Base-by-base conservation (phyloP, 352 stramenopile genomes). In the Pythium folliculosum region DNA sequence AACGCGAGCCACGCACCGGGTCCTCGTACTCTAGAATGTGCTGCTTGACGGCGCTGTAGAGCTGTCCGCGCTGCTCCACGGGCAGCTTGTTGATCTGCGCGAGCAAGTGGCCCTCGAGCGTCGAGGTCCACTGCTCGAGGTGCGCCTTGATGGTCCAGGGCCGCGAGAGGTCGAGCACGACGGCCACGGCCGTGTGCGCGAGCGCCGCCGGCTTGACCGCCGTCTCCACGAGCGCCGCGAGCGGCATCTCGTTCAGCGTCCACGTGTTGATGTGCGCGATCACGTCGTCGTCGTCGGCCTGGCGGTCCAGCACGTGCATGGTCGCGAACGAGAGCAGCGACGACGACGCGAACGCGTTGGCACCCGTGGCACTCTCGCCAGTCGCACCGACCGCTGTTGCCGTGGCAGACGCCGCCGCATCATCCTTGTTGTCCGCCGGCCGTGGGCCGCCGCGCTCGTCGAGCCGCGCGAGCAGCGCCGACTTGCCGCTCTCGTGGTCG, bases 141-240 rank as follows among this genome's bases (percentile, higher is more conserved):
- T 81, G 80, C 61, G 72, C 84, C 72, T 95, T 92, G 72, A 95
- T 91, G 30, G 83, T 90, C 87, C 87, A 95, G 13, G 83, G 84
- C 27, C 81, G 75, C 45, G 81, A 91, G 45, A 91, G 63, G 71
- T 95, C 87, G 49, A 93, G 44, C 47, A 90, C 82, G 53, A 95
- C 78, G 0, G 69, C 77, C 22, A 84, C 74, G 40, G 92, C 79
- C 4, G 82, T 95, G 70, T 95, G 60, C 43, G 51, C 45, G 30
- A 92, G 73, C 14, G 69, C 72, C 23, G 82, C 61, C 0, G 83
- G 79, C 62, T 92, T 88, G 27, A 92, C 59, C 1, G 85, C 80
- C 23, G 88, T 88, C 55, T 74, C 75, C 2, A 92, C 73, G n/a
- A 95, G 80, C 60, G 89, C 80, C 35, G 84, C 83, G 6, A 92